Percentiles rank a stretch among this genome's conserved stretches.
Evolutionary conservation across 225 moss, liverwort and hornwort genomes (phyloP).

Genomic region (Takakia lepidozioides): DNA sequence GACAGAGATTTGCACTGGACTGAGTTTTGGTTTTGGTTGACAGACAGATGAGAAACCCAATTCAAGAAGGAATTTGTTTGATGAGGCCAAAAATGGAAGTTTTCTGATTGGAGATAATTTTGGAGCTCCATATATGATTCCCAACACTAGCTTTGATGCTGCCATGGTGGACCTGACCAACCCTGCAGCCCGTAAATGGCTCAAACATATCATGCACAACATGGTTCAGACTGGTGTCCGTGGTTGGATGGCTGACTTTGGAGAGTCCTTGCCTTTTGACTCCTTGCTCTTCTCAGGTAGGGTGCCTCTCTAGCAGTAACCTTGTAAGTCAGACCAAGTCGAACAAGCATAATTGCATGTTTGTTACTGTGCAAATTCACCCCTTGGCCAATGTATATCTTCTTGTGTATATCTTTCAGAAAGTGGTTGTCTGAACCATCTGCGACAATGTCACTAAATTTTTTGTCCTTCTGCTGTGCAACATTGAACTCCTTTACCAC

Average conservation of each 20-base stretch:
- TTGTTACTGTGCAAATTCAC: too few relatives aligned
- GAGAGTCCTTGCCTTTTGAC: constrained; percentile 77
- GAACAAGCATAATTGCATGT: too few relatives aligned
- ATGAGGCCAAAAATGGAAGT: constrained; percentile 29
- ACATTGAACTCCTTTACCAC: too few relatives aligned
- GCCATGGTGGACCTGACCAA: constrained; percentile 79
- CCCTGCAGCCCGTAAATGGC: constrained; percentile 50
- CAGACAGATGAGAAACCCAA: constrained; percentile 53
- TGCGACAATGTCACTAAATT: too few relatives aligned
- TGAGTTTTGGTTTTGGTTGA: too few relatives aligned
- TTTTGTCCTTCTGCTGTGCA: too few relatives aligned
- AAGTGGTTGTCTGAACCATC: too few relatives aligned
- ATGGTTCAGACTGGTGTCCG: constrained; percentile 73
- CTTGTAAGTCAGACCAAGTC: too few relatives aligned
- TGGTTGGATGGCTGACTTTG: constrained; percentile 97
- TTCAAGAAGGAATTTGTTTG: constrained; percentile 37
- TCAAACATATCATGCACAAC: constrained; percentile 45
- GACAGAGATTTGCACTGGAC: too few relatives aligned
- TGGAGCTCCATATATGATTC: constrained; percentile 65
- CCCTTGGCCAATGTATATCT: too few relatives aligned
- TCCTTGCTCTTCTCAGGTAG: constrained; percentile 52
- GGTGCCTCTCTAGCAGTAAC: too few relatives aligned
- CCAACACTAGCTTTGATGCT: constrained; percentile 82
- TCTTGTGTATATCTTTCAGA: too few relatives aligned
- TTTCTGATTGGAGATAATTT: constrained; percentile 39